Percentiles rank a stretch among this genome's conserved stretches.
Conservation (phyloP, 2,329 filamentous ascomycete genomes). For the Cladosporium sp. region DNA sequence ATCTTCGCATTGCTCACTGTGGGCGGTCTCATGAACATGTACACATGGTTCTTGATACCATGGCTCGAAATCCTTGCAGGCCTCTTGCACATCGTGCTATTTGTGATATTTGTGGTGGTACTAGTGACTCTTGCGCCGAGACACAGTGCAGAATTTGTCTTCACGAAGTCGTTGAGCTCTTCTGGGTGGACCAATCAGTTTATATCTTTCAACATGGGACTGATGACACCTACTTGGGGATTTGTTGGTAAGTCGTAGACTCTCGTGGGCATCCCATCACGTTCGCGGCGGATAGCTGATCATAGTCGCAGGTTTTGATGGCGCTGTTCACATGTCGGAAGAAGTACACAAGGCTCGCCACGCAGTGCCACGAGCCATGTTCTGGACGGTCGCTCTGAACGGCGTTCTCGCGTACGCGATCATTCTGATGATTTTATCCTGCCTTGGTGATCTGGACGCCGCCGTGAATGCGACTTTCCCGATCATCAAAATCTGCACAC, state of each 20-base stretch:
- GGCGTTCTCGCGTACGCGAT: conserved; percentile 27
- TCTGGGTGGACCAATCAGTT: conserved; percentile 30
- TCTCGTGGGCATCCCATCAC: not conserved
- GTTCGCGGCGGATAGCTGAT: not conserved
- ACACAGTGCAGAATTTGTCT: conserved; percentile 26
- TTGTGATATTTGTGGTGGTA: conserved; percentile 27
- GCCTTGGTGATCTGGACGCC: conserved; percentile 25
- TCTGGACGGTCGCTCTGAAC: conserved; percentile 27
- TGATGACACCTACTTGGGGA: conserved; percentile 27
- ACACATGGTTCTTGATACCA: conserved; percentile 40
- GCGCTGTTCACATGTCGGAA: conserved; percentile 26
- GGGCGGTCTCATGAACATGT: conserved; percentile 36
- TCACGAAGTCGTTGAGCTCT: conserved; percentile 20
- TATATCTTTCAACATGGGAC: conserved; percentile 27
- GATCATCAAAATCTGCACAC: conserved; percentile 26
- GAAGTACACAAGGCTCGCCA: conserved; percentile 25
- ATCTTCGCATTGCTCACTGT: conserved; percentile 40
- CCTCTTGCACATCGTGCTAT: conserved; percentile 27
- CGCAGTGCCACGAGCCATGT: conserved; percentile 28
- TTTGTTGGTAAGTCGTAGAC: conserved; percentile 25
- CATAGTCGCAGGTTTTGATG: conserved; percentile 23
- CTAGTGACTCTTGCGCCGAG: conserved; percentile 25
- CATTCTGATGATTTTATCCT: conserved; percentile 26
- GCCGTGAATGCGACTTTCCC: conserved; percentile 24
- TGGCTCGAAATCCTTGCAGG: conserved; percentile 28